Percentiles rank a stretch among this genome's conserved stretches.
phyloP scores from a whole-genome alignment of 1,284 basidiomycete genomes.

The Moesziomyces aphidis region DNA sequence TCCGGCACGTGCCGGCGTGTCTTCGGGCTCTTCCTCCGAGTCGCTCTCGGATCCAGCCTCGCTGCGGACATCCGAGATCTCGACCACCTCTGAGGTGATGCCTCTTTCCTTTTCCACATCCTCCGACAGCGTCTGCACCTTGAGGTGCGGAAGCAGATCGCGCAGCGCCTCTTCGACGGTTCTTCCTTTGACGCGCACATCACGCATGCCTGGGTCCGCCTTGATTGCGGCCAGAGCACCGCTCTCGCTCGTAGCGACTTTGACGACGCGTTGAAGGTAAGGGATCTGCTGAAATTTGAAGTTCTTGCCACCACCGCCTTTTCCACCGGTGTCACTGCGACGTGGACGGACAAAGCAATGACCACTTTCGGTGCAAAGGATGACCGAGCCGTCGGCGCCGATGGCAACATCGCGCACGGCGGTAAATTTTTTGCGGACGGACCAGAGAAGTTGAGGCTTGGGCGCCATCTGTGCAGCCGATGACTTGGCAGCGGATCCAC shows the following conservation, averaged over 20 bases:
- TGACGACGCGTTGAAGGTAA: constrained; percentile 83
- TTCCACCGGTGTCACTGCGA: constrained; percentile 37
- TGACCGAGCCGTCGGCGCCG: constrained; percentile 86
- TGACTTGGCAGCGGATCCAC: constrained; percentile 11
- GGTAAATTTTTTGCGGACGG: constrained; percentile 84
- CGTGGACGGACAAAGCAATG: constrained; percentile 81
- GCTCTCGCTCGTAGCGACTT: constrained; percentile 86
- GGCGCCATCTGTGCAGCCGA: constrained; percentile 42
- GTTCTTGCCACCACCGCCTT: constrained; percentile 40
- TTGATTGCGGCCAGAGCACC: constrained; percentile 90
- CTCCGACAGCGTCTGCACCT: constrained; percentile 40
- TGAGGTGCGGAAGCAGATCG: constrained; percentile 58
- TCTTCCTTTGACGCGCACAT: constrained; percentile 75
- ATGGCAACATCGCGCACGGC: constrained; percentile 86
- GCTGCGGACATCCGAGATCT: constrained; percentile 47
- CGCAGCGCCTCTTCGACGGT: constrained; percentile 78
- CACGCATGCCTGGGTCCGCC: constrained; percentile 76
- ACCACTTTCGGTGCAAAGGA: constrained; percentile 92
- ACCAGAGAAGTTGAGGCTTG: constrained; percentile 92
- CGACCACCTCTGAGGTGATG: constrained; percentile 51
- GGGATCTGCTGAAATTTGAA: constrained; percentile 81
- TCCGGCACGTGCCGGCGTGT: background rate
- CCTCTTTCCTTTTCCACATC: constrained; percentile 35
- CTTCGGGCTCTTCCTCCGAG: constrained; percentile 56
- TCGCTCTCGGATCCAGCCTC: constrained; percentile 67